Base-by-base conservation (phyloP, 371 early-diverging fungal species). In the Rhizopus arrhizus region DNA sequence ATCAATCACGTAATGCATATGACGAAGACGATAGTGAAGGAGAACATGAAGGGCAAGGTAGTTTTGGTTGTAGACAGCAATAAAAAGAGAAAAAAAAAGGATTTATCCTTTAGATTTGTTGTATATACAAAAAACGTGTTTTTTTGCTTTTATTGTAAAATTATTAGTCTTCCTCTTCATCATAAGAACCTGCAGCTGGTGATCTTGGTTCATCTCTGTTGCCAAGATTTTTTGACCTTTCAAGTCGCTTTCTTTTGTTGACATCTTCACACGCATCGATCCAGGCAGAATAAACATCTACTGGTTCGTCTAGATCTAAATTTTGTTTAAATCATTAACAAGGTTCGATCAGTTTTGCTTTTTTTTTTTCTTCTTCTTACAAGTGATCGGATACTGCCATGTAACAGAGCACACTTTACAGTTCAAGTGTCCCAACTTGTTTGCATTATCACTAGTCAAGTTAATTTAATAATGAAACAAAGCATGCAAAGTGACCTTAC, bases 11-110 rank as follows among this genome's bases (percentile, higher is more conserved):
- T 64, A 75, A 72, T 56, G 77, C 72, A 1, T 75, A 81, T 70
- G 82, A 83, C 54, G 90, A 86, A 57, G 88, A 88, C 57, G 82
- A 90, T 41, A 88, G 90, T 11, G 89, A 89, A 32, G 89, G 84
- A 6, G 86, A 87, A 13, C 80, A 83, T 0, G 79, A 85, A 28
- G 79, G 70, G 3, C 66, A 66, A 13, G 64, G 65, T 49, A 83
- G 85, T 45, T 91, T 94, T 56, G 90, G 91, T 71, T 95, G 95
- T 74, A 87, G 91, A 16, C 92, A 92, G 71, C 94, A 93, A 78
- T 94, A 92, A 75, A 35, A 40, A 41, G 48, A 53, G 43, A 28
- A 13, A 48, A 32, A 15, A 32, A 34, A 34, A 13, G 12, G 9
- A n/a, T 31, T 32, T 45, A 4, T 8, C 29, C 10, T 34, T 50